phyloP scores from a whole-genome alignment of 257 asterid species.

The Sherardia arvensis region DNA sequence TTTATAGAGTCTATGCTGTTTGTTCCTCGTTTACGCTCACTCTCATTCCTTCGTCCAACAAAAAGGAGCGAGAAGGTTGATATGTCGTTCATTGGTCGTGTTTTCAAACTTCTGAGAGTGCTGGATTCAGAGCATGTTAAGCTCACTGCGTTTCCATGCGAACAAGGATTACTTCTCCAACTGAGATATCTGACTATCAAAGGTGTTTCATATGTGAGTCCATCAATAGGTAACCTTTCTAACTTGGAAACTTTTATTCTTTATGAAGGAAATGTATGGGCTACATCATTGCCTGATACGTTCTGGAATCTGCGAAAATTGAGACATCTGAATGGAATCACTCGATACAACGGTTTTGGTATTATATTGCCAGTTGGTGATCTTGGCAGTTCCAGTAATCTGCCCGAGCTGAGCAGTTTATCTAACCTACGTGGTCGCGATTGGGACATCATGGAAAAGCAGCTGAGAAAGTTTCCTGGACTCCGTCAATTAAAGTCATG shows the following conservation, averaged over 20 bases:
- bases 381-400: neutral
- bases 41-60: neutral
- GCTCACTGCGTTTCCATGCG: neutral
- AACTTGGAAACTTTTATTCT: neutral
- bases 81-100: neutral
- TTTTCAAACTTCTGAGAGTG: neutral
- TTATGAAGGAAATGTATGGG: no score
- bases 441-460: neutral
- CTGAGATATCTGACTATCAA: neutral
- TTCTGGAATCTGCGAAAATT: neutral
- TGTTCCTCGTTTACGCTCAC: neutral
- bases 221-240: neutral
- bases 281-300: neutral
- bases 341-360: no score
- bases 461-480: neutral
- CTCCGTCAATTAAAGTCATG: conserved; percentile 1
- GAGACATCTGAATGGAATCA: neutral
- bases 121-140: neutral
- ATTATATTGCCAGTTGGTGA: neutral
- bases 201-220: neutral
- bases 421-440: neutral
- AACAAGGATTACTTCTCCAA: neutral
- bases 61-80: neutral
- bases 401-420: neutral
- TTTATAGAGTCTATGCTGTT: neutral